phyloP scores from a whole-genome alignment of 75 land plant species.

The Selaginella moellendorffii region DNA sequence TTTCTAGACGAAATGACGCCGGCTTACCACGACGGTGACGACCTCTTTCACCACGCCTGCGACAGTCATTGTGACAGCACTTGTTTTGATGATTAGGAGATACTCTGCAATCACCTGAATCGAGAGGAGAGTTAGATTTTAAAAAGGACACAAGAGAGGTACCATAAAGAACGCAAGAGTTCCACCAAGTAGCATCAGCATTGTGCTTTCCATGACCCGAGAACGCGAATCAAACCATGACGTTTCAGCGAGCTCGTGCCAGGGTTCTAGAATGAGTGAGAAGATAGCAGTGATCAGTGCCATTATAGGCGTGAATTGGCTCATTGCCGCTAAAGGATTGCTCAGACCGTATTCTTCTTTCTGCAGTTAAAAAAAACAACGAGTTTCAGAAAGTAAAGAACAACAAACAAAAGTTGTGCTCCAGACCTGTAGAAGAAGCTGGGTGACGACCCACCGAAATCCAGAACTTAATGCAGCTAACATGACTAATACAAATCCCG shows the following conservation, averaged over 20 bases:
- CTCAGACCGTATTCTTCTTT: slow-evolving; percentile 83
- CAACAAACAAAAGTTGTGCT: not conserved
- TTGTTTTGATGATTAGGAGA: slow-evolving; percentile 79
- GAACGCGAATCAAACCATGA: slow-evolving; percentile 49
- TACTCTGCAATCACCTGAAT: slow-evolving; percentile 87
- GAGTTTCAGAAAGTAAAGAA: not conserved
- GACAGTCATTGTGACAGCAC: slow-evolving; percentile 86
- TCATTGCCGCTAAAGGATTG: slow-evolving; percentile 84
- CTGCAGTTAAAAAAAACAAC: slow-evolving; percentile 23
- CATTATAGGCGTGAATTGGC: slow-evolving; percentile 90
- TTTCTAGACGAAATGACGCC: not conserved
- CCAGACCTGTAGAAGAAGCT: slow-evolving; percentile 87
- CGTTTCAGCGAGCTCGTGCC: slow-evolving; percentile 48
- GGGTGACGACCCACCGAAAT: slow-evolving; percentile 94
- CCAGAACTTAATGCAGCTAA: slow-evolving; percentile 95
- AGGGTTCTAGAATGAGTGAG: slow-evolving; percentile 75
- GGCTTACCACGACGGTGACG: slow-evolving; percentile 79
- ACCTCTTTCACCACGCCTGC: slow-evolving; percentile 98
- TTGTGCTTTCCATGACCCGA: slow-evolving; percentile 45
- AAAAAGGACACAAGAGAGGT: slow-evolving; percentile 7
- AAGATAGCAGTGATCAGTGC: slow-evolving; percentile 55
- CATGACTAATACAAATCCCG: slow-evolving; percentile 93
- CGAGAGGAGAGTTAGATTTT: not conserved
- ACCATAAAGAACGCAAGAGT: slow-evolving; percentile 94
- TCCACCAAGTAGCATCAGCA: slow-evolving; percentile 89